Base-by-base conservation (phyloP, 768 basidiomycete genomes). In the Podaxis sp. region DNA sequence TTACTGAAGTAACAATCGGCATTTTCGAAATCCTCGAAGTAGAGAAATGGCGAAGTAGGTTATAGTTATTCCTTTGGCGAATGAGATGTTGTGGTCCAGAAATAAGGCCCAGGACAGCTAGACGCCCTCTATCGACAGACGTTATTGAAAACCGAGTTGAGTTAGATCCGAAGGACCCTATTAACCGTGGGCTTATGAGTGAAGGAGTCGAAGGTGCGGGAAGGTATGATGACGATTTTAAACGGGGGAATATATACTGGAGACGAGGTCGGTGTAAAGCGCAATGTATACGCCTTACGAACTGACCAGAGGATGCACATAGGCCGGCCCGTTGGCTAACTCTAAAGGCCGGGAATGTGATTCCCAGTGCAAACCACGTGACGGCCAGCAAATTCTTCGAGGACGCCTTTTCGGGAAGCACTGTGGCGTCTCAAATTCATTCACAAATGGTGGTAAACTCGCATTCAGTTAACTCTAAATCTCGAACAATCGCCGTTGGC, bases 1-100 rank as follows among this genome's bases (percentile, higher is more conserved):
- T 91, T 63, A 92, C 72, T 4, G 81, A 68, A 1, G 90, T 92
- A 0, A 75, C 72, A 49, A 84, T 73, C 37, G 75, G 69, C 79
- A 81, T 75, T 15, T 51, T 69, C 33, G 43, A 29, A 22, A 33
- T 46, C 4, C 29, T 40, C 24, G 62, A 46, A 36, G 51, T 25
- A 33, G 63, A 54, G 19, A 54, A 47, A 22, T 8, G 13, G 51
- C 24, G 17, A 3, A 24, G 25, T 17, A 25, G 2, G 29, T 17
- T 22, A 54, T 15, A 47, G 55, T 7, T 33, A 27, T 15, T 19
- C 17, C 33, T 25, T 3, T 27, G 17, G 6, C 11, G 37, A 24
- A 36, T 13, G 11, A 5, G 9, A 19, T 24, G 25, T 24, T 15
- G 53, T 37, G 13, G 49, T 36, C 33, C n/a, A 19, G 19, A 2